Base-by-base conservation (phyloP, 2,329 filamentous ascomycete genomes). In the Aspergillus sp. region DNA sequence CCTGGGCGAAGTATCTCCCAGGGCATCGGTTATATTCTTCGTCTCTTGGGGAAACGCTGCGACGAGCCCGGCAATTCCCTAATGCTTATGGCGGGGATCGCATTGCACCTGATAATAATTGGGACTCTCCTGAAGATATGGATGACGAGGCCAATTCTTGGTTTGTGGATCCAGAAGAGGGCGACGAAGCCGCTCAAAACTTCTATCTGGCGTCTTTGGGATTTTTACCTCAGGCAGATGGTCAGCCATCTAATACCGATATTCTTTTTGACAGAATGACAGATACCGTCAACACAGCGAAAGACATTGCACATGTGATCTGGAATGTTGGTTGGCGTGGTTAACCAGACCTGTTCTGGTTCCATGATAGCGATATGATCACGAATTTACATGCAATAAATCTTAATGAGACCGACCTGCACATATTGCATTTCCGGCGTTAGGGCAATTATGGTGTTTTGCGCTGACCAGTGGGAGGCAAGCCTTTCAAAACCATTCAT, bases 221-320 rank as follows among this genome's bases (percentile, higher is more conserved):
- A 64, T 96, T 96, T 67, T 93, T 96, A 89, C 90, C 91, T 7
- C 89, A 88, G 65, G 89, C 92, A 65, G 89, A 92, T 65, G 86
- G 86, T 59, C 89, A 91, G 62, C 74, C 77, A 7, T 74, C 81
- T 59, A 84, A 78, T 67, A 80, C 82, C 51, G 88, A 89, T 47
- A 81, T 96, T 20, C 32, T 53, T 55, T 84, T 96, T 68, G 89
- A 90, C 59, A 86, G 88, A 66, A 87, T 96, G 49, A 86, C 93
- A 71, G 90, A 96, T 76, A 93, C 90, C 5, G 82, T 87, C 59
- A 87, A 87, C 66, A 87, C 85, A 2, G 84, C 85, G 38, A 78
- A 79, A 57, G 85, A 87, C 64, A 87, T 87, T 62, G 84, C 83
- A 6, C 83, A 86, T 70, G 85, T 87, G 7, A 85, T 87, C 58